Conservation (phyloP, 192 early-diverging fungal genomes). For the Umbelopsis vinacea region DNA sequence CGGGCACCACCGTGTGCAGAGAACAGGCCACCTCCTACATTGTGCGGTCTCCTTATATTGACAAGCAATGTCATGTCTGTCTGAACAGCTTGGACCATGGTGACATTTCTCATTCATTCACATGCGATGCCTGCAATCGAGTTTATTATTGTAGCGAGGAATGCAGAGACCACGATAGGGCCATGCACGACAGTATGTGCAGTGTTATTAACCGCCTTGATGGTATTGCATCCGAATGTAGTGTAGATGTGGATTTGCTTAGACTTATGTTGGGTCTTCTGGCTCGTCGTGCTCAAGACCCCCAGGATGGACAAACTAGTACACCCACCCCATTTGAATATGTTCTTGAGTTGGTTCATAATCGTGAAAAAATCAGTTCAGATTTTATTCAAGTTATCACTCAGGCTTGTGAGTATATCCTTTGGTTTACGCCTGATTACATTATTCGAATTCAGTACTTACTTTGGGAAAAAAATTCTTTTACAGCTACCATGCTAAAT, state of each 20-base stretch:
- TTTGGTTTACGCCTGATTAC: not conserved
- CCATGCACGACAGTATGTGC: conserved; percentile 39
- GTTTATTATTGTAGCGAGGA: conserved; percentile 42
- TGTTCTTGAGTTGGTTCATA: conserved; percentile 33
- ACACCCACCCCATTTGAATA: conserved; percentile 26
- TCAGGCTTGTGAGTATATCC: conserved; percentile 30
- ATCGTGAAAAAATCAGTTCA: conserved; percentile 26
- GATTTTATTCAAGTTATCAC: conserved; percentile 33
- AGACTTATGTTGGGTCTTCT: conserved; percentile 29
- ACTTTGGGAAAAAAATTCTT: too few relatives aligned
- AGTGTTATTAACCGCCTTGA: conserved; percentile 12
- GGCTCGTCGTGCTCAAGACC: conserved; percentile 4
- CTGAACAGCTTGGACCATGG: conserved; percentile 23
- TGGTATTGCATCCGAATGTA: conserved; percentile 26
- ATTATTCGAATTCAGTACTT: not conserved
- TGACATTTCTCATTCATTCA: conserved; percentile 15
- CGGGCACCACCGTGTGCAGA: conserved; percentile 53
- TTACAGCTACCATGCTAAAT: conserved; percentile 55
- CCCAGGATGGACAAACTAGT: not conserved
- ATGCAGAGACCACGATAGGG: conserved; percentile 40
- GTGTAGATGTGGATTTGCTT: conserved; percentile 33
- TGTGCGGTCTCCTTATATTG: conserved; percentile 58
- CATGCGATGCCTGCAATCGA: conserved; percentile 43
- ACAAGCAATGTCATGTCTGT: conserved; percentile 61
- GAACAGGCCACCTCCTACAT: conserved; percentile 56